Conservation (phyloP, 306 rosid genomes). For the Prunus campanulata region DNA sequence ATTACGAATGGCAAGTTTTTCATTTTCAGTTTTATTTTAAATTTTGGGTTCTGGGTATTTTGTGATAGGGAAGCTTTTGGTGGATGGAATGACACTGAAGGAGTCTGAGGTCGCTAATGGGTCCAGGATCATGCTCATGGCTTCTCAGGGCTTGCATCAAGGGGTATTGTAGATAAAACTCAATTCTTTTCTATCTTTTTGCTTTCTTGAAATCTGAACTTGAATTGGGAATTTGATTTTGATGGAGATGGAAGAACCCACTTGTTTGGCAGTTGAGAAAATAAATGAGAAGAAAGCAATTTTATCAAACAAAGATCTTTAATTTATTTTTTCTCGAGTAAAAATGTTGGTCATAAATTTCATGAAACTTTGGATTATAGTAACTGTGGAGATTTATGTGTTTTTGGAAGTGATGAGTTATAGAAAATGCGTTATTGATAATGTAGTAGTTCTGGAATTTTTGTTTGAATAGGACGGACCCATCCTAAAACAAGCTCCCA, state of each 20-base stretch:
- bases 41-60: constrained; percentile 17
- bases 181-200: background rate
- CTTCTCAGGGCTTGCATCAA: constrained; percentile 91
- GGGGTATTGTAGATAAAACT: constrained; percentile 52
- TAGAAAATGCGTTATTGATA: background rate
- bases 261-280: background rate
- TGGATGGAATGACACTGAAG: constrained; percentile 56
- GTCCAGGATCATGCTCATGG: constrained; percentile 85
- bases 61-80: constrained; percentile 78
- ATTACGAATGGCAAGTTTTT: background rate
- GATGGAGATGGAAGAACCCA: background rate
- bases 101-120: constrained; percentile 63
- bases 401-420: background rate
- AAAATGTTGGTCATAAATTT: background rate
- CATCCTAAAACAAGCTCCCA: constrained; percentile 50
- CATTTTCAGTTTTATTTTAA: background rate
- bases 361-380: background rate
- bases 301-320: background rate
- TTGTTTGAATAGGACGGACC: constrained; percentile 61
- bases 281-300: background rate
- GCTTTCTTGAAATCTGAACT: background rate
- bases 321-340: background rate
- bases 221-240: background rate
- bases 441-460: constrained; percentile 7
- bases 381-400: background rate